Base-by-base conservation (phyloP, 805 yeast genomes). In the Saccharomycopsis amapae region DNA sequence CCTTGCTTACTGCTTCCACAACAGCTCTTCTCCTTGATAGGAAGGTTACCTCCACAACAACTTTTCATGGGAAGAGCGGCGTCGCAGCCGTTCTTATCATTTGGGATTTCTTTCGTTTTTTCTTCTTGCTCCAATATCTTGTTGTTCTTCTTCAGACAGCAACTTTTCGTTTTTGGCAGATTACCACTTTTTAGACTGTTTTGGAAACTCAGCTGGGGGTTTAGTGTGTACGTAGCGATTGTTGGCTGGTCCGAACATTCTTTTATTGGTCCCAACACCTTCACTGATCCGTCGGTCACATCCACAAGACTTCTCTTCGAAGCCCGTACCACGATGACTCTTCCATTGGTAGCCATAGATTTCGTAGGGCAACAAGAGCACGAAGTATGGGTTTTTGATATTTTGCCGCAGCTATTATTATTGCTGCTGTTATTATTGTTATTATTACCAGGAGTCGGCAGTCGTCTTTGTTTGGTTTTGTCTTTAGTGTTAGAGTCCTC, bases 361-460 rank as follows among this genome's bases (percentile, higher is more conserved):
- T 50, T 50, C 10, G 53, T 50, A 12, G 53, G 53, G 20, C 53
- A 50, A 6, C 44, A 30, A 4, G 35, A n/a, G 18, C 48, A 44
- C 5, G 31, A 24, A 15, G 38, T 26, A 15, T 19, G 5, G 30
- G 30, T 13, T 24, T 39, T 26, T 13, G 34, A 39, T n/a, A 10
- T 12, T n/a, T n/a, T 13, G 3, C 18, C 36, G 22, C 24, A 7
- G 9, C 19, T 40, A 17, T 45, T 39, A 17, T 9, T 13, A 10
- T 36, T 30, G 23, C 26, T 17, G 20, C 34, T 17, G 7, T 23
- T 23, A 32, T 26, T 6, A 17, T 17, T 20, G 39, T 22, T 7
- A 19, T 20, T 38, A 19, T 33, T 26, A 24, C 33, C 34, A 12
- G 17, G 35, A 9, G 7, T 31, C 15, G 12, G 12, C 5, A n/a